Percentiles rank a stretch among this genome's conserved stretches.
Evolutionary conservation across 345 rosid species (phyloP).

Genomic region (Lepidium africanum): DNA sequence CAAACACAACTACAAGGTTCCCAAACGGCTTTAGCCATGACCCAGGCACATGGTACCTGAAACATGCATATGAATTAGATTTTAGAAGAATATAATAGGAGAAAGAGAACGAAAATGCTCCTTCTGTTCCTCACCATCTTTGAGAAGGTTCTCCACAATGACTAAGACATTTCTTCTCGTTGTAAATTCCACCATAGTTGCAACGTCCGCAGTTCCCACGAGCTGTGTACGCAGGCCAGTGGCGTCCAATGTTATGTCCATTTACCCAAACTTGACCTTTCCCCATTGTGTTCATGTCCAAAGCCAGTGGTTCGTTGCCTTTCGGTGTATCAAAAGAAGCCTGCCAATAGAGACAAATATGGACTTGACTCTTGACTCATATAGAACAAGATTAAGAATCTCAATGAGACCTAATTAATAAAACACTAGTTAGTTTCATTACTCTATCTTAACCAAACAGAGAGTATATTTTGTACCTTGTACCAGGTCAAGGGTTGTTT

Average conservation of each 20-base stretch:
- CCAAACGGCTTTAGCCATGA: constrained; percentile 84
- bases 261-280: constrained; percentile 36
- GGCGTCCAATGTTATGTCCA: constrained; percentile 30
- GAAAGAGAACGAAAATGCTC: not conserved
- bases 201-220: constrained; percentile 20
- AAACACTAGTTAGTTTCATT: not conserved
- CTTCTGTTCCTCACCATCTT: constrained; percentile 52
- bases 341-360: constrained; percentile 23
- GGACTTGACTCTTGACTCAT: not conserved
- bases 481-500: constrained; percentile 68
- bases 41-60: constrained; percentile 85
- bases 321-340: constrained; percentile 6
- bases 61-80: not conserved
- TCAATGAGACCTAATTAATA: not conserved
- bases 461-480: constrained; percentile 39
- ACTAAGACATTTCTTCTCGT: constrained; percentile 28
- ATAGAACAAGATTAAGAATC: not conserved
- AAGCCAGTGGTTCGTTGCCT: constrained; percentile 27
- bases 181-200: constrained; percentile 22
- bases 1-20: constrained; percentile 78
- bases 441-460: not conserved
- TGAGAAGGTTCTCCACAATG: constrained; percentile 92
- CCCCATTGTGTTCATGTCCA: constrained; percentile 31
- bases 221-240: constrained; percentile 31
- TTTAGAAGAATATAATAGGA: not conserved